phyloP scores from a whole-genome alignment of 1,284 basidiomycete species.

The Ustilago esculenta region DNA sequence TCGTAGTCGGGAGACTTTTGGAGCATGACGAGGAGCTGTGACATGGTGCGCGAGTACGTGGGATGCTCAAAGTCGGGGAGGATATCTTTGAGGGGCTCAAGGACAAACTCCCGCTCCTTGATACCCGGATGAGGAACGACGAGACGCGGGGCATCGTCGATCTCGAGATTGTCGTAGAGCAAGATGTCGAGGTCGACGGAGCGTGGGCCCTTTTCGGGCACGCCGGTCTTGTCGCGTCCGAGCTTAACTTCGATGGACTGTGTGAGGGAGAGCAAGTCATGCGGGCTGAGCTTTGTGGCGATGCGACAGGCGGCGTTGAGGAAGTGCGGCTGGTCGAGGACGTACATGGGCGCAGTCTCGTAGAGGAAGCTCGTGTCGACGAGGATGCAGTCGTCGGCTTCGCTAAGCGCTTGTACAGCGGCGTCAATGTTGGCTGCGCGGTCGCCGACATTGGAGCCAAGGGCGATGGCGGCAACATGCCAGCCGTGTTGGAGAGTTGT shows the following conservation, averaged over 20 bases:
- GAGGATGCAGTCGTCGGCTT: constrained; percentile 66
- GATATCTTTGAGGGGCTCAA: constrained; percentile 82
- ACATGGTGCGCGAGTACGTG: constrained; percentile 50
- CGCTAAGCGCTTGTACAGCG: constrained; percentile 73
- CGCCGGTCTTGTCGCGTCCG: constrained; percentile 79
- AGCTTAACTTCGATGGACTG: constrained; percentile 81
- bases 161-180: constrained; percentile 75
- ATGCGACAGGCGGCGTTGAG: constrained; percentile 90
- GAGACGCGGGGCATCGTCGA: constrained; percentile 77
- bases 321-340: constrained; percentile 86
- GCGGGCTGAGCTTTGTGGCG: constrained; percentile 77
- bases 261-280: constrained; percentile 74
- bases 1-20: constrained; percentile 50
- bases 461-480: constrained; percentile 75
- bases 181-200: constrained; percentile 91
- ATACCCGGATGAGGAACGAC: constrained; percentile 85
- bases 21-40: constrained; percentile 57
- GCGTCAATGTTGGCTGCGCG: constrained; percentile 82
- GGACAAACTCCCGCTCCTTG: constrained; percentile 87
- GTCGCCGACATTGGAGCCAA: constrained; percentile 92
- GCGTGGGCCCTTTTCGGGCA: constrained; percentile 83
- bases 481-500: constrained; percentile 16
- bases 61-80: constrained; percentile 64
- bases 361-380: constrained; percentile 90
- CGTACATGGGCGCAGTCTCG: constrained; percentile 94